Evolutionary conservation across 2,329 filamentous ascomycete species (phyloP).

Genomic region (Cadophora gregata): DNA sequence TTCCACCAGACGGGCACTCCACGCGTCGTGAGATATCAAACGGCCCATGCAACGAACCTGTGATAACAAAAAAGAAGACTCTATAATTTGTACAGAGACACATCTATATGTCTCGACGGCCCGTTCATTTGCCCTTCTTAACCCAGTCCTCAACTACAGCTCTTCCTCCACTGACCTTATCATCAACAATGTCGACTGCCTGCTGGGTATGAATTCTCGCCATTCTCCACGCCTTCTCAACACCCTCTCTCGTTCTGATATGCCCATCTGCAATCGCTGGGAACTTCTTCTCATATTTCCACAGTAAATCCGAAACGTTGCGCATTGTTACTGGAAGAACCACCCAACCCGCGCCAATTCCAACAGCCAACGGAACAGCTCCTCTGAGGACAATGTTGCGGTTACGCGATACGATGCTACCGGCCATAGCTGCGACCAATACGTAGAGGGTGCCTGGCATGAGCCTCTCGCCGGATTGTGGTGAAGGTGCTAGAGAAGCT

Average conservation of each 20-base stretch:
- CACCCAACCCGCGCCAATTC: slow-evolving; percentile 81
- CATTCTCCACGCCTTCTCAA: slow-evolving; percentile 73
- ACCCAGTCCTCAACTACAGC: slow-evolving; percentile 88
- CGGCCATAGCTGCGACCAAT: slow-evolving; percentile 92
- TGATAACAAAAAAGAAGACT: slow-evolving; percentile 20
- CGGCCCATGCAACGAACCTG: neutral
- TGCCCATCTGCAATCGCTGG: slow-evolving; percentile 85
- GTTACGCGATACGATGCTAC: slow-evolving; percentile 88
- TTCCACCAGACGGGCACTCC: neutral
- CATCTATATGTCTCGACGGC: slow-evolving; percentile 12
- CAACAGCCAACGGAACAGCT: slow-evolving; percentile 77
- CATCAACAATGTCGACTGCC: slow-evolving; percentile 75
- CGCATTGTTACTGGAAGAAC: slow-evolving; percentile 88
- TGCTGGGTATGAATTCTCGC: slow-evolving; percentile 77
- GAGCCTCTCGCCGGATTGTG: slow-evolving; percentile 84
- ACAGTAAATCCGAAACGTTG: slow-evolving; percentile 85
- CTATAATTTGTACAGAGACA: slow-evolving; percentile 35
- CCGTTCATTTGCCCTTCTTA: slow-evolving; percentile 68
- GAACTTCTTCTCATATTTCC: slow-evolving; percentile 91
- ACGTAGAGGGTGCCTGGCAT: slow-evolving; percentile 93
- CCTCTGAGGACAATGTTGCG: slow-evolving; percentile 83
- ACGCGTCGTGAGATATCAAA: neutral
- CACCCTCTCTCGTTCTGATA: slow-evolving; percentile 69
- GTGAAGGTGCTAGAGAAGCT: slow-evolving; percentile 84
- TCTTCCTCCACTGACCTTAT: slow-evolving; percentile 77